These are phyloP conservation scores for Podospora conica DNA, from an alignment of 495 filamentous ascomycete species.

Conservation along the genomic window DNA sequence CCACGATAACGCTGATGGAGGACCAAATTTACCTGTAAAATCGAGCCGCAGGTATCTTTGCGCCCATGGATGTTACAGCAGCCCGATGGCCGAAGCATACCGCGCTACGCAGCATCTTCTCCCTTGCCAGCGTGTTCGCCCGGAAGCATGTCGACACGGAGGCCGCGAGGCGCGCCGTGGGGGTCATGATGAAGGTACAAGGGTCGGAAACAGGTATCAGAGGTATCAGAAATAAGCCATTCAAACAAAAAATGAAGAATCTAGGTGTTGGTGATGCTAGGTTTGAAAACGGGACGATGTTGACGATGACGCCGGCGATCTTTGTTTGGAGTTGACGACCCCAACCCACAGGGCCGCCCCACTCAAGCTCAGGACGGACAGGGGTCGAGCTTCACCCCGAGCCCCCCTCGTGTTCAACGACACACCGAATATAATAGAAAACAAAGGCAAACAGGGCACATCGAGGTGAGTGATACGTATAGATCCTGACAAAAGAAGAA, in stretches of 20 bases:
- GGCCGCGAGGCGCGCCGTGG: neutral
- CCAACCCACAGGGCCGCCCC: neutral
- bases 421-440: too few relatives aligned
- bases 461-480: too few relatives aligned
- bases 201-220: neutral
- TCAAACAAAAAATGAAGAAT: too few relatives aligned
- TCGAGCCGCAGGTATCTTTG: neutral
- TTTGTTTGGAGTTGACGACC: neutral
- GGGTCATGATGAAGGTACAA: neutral
- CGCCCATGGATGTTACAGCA: neutral
- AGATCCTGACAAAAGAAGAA: too few relatives aligned
- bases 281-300: neutral
- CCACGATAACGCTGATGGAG: neutral
- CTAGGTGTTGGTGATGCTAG: neutral
- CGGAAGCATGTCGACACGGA: neutral
- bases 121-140: neutral
- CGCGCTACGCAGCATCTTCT: neutral
- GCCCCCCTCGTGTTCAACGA: neutral
- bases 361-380: neutral
- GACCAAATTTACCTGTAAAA: neutral
- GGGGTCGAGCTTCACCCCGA: neutral
- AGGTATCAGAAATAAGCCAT: neutral
- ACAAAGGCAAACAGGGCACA: too few relatives aligned
- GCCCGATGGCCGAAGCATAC: neutral
- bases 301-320: neutral